Conservation (phyloP, 2,329 filamentous ascomycete genomes). For the Chaetomium strumarium region DNA sequence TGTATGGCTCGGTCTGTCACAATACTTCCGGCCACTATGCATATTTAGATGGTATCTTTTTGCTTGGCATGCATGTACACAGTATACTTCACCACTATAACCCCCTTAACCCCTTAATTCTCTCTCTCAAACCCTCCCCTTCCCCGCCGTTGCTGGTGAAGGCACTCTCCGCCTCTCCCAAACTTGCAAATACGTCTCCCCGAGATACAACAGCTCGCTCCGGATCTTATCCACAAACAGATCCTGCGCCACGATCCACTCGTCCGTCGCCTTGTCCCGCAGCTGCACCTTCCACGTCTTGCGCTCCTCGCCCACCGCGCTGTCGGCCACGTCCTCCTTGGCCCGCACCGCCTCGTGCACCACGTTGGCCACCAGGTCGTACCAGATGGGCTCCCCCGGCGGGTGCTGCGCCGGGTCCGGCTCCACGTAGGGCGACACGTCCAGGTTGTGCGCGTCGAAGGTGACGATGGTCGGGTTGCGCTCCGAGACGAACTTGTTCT, state of each 20-base stretch:
- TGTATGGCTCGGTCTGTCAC: too few species aligned
- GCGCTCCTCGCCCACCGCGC: slow-evolving; percentile 61
- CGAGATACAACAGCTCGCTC: slow-evolving; percentile 82
- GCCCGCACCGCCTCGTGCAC: slow-evolving; percentile 76
- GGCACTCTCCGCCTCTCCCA: slow-evolving; percentile 76
- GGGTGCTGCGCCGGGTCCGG: slow-evolving; percentile 68
- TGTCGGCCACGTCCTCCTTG: slow-evolving; percentile 80
- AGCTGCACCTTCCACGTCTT: slow-evolving; percentile 96
- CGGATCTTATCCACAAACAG: slow-evolving; percentile 86
- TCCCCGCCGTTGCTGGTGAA: slow-evolving; percentile 31
- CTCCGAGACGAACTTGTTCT: slow-evolving; percentile 94
- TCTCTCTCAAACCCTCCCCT: slow-evolving; percentile 24
- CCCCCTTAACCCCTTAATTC: background rate
- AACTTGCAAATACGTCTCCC: slow-evolving; percentile 92
- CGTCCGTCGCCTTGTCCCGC: slow-evolving; percentile 69
- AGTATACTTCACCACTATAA: too few species aligned
- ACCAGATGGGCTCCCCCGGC: slow-evolving; percentile 78
- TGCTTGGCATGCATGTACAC: too few species aligned
- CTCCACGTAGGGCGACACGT: slow-evolving; percentile 87
- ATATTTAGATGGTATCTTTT: slow-evolving; percentile 3
- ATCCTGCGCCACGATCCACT: slow-evolving; percentile 94
- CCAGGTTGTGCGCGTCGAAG: slow-evolving; percentile 76
- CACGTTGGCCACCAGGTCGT: slow-evolving; percentile 94
- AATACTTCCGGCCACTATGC: too few species aligned
- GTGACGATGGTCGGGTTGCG: slow-evolving; percentile 98